Evolutionary conservation across 148 eudicot species (phyloP).

Genomic region (Euryodendron excelsum): DNA sequence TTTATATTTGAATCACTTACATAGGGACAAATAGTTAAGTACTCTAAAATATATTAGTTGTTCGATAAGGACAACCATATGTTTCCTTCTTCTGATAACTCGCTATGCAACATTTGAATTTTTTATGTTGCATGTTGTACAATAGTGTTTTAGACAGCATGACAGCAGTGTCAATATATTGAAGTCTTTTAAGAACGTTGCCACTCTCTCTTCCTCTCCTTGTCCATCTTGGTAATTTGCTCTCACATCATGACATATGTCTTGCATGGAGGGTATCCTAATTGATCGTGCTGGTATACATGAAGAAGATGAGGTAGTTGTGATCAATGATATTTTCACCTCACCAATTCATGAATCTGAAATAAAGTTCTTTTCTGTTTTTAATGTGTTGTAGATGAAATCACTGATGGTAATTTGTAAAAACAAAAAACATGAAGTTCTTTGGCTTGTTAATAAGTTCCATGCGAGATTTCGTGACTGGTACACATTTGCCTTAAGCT

Average conservation of each 20-base stretch:
- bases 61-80: no score
- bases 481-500: no score
- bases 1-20: no score
- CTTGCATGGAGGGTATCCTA: no score
- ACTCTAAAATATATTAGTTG: no score
- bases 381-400: background rate
- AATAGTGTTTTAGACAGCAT: background rate
- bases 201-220: no score
- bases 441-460: background rate
- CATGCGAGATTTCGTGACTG: background rate
- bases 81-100: no score
- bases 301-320: conserved; percentile 86
- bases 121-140: background rate
- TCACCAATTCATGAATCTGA: conserved; percentile 8
- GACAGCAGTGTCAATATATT: background rate
- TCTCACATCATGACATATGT: no score
- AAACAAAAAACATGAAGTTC: conserved; percentile 1
- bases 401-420: background rate
- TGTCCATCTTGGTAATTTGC: no score
- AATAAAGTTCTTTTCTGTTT: background rate
- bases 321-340: conserved; percentile 61
- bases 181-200: background rate
- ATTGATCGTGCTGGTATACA: conserved; percentile 92
- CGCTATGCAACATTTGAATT: background rate
- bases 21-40: no score